Conservation (phyloP, 768 basidiomycete genomes). For the Kwoniella sp. region DNA sequence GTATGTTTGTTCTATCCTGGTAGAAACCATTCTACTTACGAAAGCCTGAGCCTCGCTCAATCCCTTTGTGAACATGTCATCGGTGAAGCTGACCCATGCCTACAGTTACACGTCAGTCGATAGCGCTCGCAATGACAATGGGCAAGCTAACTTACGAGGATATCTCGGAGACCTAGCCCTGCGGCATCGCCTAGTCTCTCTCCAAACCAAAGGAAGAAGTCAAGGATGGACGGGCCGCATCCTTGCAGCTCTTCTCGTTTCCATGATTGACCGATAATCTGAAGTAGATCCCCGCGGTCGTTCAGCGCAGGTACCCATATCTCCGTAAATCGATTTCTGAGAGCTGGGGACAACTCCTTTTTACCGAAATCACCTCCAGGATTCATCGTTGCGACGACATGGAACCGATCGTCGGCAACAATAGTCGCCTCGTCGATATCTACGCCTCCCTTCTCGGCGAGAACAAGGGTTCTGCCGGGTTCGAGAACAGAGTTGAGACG, state of each 20-base stretch:
- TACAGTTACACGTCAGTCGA: conserved; percentile 50
- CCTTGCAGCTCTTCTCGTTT: conserved; percentile 60
- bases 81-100: conserved; percentile 93
- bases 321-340: conserved; percentile 97
- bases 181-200: conserved; percentile 62
- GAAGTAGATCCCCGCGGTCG: conserved; percentile 69
- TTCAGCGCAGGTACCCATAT: conserved; percentile 94
- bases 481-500: conserved; percentile 97
- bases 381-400: conserved; percentile 97
- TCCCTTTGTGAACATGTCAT: conserved; percentile 60
- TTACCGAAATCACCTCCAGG: conserved; percentile 99
- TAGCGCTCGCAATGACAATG: neutral
- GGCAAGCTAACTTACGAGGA: conserved; percentile 66
- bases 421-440: conserved; percentile 70
- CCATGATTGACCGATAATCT: conserved; percentile 78
- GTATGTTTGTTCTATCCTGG: neutral
- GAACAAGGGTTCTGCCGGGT: conserved; percentile 78
- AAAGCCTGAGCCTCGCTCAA: conserved; percentile 30
- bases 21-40: conserved; percentile 21
- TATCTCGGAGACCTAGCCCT: conserved; percentile 78
- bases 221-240: conserved; percentile 69
- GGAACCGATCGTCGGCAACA: conserved; percentile 70
- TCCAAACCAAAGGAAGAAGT: conserved; percentile 81
- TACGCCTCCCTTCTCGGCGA: conserved; percentile 87
- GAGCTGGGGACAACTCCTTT: conserved; percentile 94